Evolutionary conservation across 139 green algal species (phyloP).

Genomic region (Chlamydomonas sp.): DNA sequence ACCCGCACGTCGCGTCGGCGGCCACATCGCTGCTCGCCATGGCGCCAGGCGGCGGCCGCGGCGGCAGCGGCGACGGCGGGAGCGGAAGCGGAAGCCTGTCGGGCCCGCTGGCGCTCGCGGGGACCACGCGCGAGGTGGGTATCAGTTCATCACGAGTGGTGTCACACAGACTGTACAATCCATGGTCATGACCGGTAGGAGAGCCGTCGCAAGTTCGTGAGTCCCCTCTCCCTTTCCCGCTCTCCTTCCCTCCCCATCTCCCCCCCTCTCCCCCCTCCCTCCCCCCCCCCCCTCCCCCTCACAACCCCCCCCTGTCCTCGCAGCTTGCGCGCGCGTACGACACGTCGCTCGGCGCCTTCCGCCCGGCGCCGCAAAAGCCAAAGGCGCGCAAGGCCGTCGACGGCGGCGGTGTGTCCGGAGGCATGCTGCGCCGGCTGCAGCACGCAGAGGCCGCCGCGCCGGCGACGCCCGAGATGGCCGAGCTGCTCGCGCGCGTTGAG

Average conservation of each 20-base stretch:
- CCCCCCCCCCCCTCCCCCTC: no score
- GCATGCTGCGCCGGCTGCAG: neutral
- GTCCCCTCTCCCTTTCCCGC: no score
- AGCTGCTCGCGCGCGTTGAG: neutral
- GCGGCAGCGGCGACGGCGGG: neutral
- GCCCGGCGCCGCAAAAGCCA: constrained; percentile 35
- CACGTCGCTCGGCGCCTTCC: constrained; percentile 35
- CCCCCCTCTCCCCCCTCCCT: no score
- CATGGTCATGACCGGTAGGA: no score
- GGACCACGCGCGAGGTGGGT: constrained; percentile 36
- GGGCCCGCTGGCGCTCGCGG: constrained; percentile 19
- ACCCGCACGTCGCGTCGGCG: constrained; percentile 40
- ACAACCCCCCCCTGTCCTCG: no score
- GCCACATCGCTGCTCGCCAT: constrained; percentile 12
- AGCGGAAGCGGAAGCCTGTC: constrained; percentile 4
- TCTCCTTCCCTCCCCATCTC: no score
- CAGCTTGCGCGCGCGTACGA: constrained; percentile 36
- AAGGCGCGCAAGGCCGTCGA: neutral
- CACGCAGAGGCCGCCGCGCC: neutral
- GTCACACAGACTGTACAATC: no score
- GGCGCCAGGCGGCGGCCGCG: neutral
- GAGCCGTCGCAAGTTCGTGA: no score
- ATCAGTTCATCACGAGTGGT: no score
- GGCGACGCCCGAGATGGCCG: neutral
- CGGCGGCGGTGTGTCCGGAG: neutral